phyloP scores from a whole-genome alignment of 441 rosid genomes.

The Cnidoscolus chayamansa region DNA sequence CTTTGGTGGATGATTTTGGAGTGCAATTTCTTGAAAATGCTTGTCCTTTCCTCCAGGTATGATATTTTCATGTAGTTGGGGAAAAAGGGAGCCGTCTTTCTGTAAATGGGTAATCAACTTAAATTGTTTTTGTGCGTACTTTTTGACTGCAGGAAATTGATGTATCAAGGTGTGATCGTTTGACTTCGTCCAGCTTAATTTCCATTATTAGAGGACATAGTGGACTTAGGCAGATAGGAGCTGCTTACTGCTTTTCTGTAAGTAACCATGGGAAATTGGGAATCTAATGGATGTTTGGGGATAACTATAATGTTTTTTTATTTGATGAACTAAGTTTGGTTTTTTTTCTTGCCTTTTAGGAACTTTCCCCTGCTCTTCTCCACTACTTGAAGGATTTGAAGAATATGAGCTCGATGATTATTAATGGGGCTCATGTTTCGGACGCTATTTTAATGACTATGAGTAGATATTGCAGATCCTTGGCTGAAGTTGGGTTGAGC shows the following conservation, averaged over 20 bases:
- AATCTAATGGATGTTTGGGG: conserved; percentile 2
- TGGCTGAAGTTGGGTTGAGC: conserved; percentile 68
- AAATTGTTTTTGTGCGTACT: neutral
- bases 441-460: conserved; percentile 45
- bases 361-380: conserved; percentile 43
- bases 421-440: conserved; percentile 65
- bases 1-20: conserved; percentile 64
- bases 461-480: conserved; percentile 48
- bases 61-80: conserved; percentile 3
- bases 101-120: neutral
- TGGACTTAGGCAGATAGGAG: conserved; percentile 50
- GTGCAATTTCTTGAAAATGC: conserved; percentile 54
- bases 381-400: conserved; percentile 47
- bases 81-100: neutral
- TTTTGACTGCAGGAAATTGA: conserved; percentile 50
- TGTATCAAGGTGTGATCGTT: conserved; percentile 68
- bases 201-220: conserved; percentile 56
- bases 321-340: conserved; percentile 13
- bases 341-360: conserved; percentile 38
- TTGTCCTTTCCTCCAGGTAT: conserved; percentile 66
- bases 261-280: conserved; percentile 29
- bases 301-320: neutral
- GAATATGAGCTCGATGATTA: conserved; percentile 46
- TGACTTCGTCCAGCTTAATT: conserved; percentile 54
- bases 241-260: conserved; percentile 64